Conservation (phyloP, 352 stramenopile genomes). For the Labyrinthula sp. region DNA sequence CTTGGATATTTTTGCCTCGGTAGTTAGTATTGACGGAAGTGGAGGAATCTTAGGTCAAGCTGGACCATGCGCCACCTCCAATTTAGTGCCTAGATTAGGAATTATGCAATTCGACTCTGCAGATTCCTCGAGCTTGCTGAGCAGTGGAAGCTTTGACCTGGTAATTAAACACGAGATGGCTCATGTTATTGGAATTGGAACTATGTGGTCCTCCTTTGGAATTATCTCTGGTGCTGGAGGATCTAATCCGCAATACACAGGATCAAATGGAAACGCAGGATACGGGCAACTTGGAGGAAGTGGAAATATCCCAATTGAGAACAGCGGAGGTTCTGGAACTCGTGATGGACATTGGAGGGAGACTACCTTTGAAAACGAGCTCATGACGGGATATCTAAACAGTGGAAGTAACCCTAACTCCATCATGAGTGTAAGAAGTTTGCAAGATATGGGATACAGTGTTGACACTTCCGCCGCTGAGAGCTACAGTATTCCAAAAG, state of each 20-base stretch:
- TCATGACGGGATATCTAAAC: constrained; percentile 19
- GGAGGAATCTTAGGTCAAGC: too few species aligned
- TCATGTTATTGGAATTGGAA: too few species aligned
- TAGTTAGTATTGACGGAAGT: too few species aligned
- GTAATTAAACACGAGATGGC: constrained; percentile 18
- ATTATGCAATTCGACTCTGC: constrained; percentile 17
- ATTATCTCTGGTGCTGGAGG: too few species aligned
- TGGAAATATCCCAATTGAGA: too few species aligned
- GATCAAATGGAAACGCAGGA: too few species aligned
- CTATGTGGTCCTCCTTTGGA: too few species aligned
- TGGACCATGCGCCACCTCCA: too few species aligned
- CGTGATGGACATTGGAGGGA: constrained; percentile 1
- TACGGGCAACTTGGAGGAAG: too few species aligned
- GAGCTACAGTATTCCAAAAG: too few species aligned
- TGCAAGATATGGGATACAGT: constrained; percentile 16
- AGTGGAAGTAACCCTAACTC: background rate
- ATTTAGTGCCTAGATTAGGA: constrained; percentile 14
- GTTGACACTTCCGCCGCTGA: background rate
- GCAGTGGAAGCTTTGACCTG: constrained; percentile 2
- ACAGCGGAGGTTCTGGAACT: background rate
- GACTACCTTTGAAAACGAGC: constrained; percentile 7
- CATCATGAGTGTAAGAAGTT: background rate
- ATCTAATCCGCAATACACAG: too few species aligned
- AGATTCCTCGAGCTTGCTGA: constrained; percentile 5
- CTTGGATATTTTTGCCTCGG: too few species aligned